phyloP scores from a whole-genome alignment of 148 eudicot genomes.

The Mesembryanthemum crystallinum region DNA sequence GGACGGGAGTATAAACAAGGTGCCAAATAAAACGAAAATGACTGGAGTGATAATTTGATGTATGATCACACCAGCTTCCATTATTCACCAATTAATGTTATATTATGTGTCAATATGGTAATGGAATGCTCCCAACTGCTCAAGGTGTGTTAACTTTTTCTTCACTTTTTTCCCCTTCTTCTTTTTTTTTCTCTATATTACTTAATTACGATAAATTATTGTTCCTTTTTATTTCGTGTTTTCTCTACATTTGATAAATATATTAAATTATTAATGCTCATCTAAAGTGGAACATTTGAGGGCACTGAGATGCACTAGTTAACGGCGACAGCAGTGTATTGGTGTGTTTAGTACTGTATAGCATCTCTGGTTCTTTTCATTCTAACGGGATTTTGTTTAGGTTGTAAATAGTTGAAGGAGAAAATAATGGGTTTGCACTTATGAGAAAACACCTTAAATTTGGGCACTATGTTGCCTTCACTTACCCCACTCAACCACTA shows the following conservation, averaged over 20 bases:
- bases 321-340: background rate
- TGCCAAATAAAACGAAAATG: slow-evolving; percentile 23
- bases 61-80: slow-evolving; percentile 18
- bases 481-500: background rate
- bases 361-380: background rate
- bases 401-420: slow-evolving; percentile 1
- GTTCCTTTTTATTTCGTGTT: no score
- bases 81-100: background rate
- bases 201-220: background rate
- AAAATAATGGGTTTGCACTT: background rate
- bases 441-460: background rate
- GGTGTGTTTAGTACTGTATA: background rate
- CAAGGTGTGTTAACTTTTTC: background rate
- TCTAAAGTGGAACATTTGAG: background rate
- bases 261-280: background rate
- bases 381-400: background rate
- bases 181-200: background rate
- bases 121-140: slow-evolving; percentile 7
- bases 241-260: background rate
- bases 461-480: background rate
- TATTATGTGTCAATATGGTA: background rate
- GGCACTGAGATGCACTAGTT: slow-evolving; percentile 8
- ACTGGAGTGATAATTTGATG: slow-evolving; percentile 16
- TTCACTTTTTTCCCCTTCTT: background rate
- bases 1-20: slow-evolving; percentile 12